phyloP scores from a whole-genome alignment of 2,329 filamentous ascomycete genomes.

The Fusarium sp. region DNA sequence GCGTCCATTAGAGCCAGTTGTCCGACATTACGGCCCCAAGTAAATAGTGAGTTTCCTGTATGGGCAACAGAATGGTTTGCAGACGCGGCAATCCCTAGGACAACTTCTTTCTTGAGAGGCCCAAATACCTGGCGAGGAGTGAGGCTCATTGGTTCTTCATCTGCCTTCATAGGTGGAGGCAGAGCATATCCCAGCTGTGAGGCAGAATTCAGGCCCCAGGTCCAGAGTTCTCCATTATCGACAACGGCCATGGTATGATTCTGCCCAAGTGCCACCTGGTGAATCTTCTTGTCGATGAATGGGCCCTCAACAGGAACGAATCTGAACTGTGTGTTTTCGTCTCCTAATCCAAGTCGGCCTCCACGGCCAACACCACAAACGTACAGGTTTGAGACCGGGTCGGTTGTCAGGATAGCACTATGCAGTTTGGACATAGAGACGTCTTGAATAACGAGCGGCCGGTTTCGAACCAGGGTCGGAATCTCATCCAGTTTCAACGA shows the following conservation, averaged over 20 bases:
- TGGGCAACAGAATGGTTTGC: conserved; percentile 91
- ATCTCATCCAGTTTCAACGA: conserved; percentile 60
- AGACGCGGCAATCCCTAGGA: conserved; percentile 87
- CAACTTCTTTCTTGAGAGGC: conserved; percentile 83
- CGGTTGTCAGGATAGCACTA: conserved; percentile 86
- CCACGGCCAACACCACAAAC: conserved; percentile 92
- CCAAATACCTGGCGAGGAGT: conserved; percentile 91
- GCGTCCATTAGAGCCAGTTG: conserved; percentile 95
- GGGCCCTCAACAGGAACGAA: conserved; percentile 85
- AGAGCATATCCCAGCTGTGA: conserved; percentile 88
- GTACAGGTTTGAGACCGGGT: conserved; percentile 90
- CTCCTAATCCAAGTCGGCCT: conserved; percentile 86
- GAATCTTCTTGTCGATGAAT: conserved; percentile 77
- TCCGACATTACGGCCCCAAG: conserved; percentile 94
- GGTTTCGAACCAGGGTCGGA: conserved; percentile 76
- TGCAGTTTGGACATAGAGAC: conserved; percentile 91
- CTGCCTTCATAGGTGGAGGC: conserved; percentile 70
- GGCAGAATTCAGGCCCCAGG: conserved; percentile 89
- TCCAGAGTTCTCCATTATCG: conserved; percentile 88
- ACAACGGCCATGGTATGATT: conserved; percentile 90
- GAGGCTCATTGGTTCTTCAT: conserved; percentile 85
- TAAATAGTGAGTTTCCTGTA: conserved; percentile 82
- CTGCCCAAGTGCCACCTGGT: conserved; percentile 84
- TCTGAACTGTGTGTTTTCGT: conserved; percentile 88
- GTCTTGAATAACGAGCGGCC: conserved; percentile 80